A percentile compares a stretch with the other conserved stretches of the same genome.
phyloP scores from a whole-genome alignment of 1,139 yeast genomes.

The Petasospora rhodanensis region DNA sequence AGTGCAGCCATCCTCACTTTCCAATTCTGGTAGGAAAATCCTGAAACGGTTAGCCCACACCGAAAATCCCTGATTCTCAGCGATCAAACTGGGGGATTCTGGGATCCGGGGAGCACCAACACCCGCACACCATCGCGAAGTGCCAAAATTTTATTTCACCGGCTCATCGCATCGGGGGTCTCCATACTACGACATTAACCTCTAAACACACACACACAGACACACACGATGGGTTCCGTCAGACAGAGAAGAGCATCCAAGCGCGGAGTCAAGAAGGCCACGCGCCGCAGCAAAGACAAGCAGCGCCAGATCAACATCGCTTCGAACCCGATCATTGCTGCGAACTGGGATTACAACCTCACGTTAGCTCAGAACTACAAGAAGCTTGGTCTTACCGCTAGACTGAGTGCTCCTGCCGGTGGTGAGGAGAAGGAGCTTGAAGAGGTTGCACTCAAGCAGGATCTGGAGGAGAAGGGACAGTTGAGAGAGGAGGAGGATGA shows the following conservation, averaged over 20 bases:
- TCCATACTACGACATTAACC: not conserved
- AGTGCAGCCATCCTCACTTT: not conserved
- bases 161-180: conserved; percentile 1
- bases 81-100: no score
- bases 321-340: conserved; percentile 78
- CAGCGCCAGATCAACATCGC: conserved; percentile 59
- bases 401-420: conserved; percentile 33
- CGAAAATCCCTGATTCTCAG: no score
- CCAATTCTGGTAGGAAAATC: no score
- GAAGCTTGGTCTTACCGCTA: conserved; percentile 54
- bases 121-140: not conserved
- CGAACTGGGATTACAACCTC: conserved; percentile 80
- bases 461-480: conserved; percentile 32
- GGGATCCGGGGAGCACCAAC: no score
- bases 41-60: no score
- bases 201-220: not conserved
- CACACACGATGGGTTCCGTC: conserved; percentile 59
- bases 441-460: conserved; percentile 34
- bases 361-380: conserved; percentile 84
- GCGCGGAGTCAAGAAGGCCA: conserved; percentile 60
- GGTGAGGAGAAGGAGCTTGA: conserved; percentile 53
- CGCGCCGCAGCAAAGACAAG: conserved; percentile 65
- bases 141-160: not conserved
- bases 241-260: conserved; percentile 86
- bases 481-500: no score